Evolutionary conservation across 2,329 filamentous ascomycete species (phyloP).

Genomic region (Uncinocarpus reesii): DNA sequence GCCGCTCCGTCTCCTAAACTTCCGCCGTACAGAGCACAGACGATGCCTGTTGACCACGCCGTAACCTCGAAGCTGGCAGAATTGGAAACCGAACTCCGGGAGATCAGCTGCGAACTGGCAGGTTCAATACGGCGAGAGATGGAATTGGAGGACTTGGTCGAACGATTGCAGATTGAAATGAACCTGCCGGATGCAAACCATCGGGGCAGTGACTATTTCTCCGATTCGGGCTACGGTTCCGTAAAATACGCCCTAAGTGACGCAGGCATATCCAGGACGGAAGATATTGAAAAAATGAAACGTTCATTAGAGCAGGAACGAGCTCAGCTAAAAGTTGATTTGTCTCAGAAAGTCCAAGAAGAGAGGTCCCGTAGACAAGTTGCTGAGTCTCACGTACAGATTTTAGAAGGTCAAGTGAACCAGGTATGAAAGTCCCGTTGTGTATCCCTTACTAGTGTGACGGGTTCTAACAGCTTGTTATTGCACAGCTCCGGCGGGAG

Average conservation of each 20-base stretch:
- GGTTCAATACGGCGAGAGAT: slow-evolving; percentile 89
- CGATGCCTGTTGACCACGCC: slow-evolving; percentile 33
- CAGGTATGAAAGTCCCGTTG: slow-evolving; percentile 37
- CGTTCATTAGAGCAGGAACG: slow-evolving; percentile 83
- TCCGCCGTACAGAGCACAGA: slow-evolving; percentile 35
- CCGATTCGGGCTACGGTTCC: slow-evolving; percentile 84
- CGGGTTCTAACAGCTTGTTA: slow-evolving; percentile 23
- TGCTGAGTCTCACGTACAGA: slow-evolving; percentile 73
- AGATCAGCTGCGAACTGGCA: slow-evolving; percentile 86
- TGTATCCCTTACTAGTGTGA: not conserved
- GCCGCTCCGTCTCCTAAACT: slow-evolving; percentile 33
- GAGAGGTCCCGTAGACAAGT: slow-evolving; percentile 65
- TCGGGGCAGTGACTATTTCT: slow-evolving; percentile 94
- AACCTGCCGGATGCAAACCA: slow-evolving; percentile 50
- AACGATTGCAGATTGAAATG: slow-evolving; percentile 70
- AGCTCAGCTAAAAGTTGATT: slow-evolving; percentile 71
- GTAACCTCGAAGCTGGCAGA: slow-evolving; percentile 60
- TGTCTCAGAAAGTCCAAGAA: slow-evolving; percentile 77
- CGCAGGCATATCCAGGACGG: slow-evolving; percentile 42
- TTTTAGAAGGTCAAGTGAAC: slow-evolving; percentile 67
- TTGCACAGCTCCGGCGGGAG: slow-evolving; percentile 38
- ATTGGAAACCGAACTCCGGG: slow-evolving; percentile 86
- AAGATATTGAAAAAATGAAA: slow-evolving; percentile 73
- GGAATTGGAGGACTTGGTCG: slow-evolving; percentile 89
- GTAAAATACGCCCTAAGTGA: slow-evolving; percentile 61